These are phyloP conservation scores for Polygonum aviculare DNA, from an alignment of 148 eudicot genomes.

Conservation along the genomic window DNA sequence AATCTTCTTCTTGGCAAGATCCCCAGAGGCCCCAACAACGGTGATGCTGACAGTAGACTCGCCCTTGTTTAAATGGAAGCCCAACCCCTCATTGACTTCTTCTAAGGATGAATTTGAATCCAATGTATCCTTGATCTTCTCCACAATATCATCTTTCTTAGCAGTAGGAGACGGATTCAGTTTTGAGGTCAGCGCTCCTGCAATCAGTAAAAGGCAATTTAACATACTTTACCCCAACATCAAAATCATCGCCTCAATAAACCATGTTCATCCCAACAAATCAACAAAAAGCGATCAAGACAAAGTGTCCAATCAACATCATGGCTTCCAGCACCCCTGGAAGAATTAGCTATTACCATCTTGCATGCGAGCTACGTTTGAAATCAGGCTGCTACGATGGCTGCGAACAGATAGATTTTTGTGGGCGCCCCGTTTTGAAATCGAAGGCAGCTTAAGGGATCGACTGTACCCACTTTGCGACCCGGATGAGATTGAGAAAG, in stretches of 20 bases:
- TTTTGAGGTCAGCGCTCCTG: slow-evolving; percentile 44
- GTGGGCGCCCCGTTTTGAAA: slow-evolving; percentile 20
- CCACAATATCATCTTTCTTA: slow-evolving; percentile 29
- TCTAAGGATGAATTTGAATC: slow-evolving; percentile 29
- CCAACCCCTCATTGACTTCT: slow-evolving; percentile 27
- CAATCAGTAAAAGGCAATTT: slow-evolving; percentile 7
- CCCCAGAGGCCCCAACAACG: slow-evolving; percentile 97
- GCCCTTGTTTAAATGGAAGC: slow-evolving; percentile 34
- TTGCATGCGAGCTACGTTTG: slow-evolving; percentile 37
- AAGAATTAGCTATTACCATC: slow-evolving; percentile 29
- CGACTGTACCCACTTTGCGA: slow-evolving; percentile 29
- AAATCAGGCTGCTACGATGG: slow-evolving; percentile 9
- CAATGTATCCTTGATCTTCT: slow-evolving; percentile 40
- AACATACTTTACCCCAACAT: neutral
- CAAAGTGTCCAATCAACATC: neutral
- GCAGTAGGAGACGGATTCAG: slow-evolving; percentile 27
- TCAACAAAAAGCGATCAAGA: neutral
- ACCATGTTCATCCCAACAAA: neutral
- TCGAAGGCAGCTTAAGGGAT: slow-evolving; percentile 21
- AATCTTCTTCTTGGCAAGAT: slow-evolving; percentile 97
- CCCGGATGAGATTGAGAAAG: slow-evolving; percentile 21
- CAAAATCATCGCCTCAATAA: neutral
- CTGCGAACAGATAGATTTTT: slow-evolving; percentile 16
- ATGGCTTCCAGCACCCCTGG: neutral
- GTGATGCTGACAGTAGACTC: slow-evolving; percentile 88